Conservation (phyloP, 1,284 basidiomycete genomes). For the Cryptococcus amylolentus region DNA sequence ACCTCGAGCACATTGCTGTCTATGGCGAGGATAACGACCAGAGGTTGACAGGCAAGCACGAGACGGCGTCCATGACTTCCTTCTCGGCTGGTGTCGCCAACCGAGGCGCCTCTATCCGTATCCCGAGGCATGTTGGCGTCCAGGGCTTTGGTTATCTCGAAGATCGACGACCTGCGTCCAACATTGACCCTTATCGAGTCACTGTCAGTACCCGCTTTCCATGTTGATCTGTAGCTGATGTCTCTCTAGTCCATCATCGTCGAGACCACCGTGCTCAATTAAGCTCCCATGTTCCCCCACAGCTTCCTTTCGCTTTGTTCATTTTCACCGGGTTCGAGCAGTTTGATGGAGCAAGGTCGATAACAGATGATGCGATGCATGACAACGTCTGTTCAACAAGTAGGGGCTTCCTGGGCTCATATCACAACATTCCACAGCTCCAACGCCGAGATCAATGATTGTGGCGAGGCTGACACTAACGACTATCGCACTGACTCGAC, state of each 20-base stretch:
- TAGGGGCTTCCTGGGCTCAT: no score
- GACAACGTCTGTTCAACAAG: no score
- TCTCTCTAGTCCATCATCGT: constrained; percentile 65
- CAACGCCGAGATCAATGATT: no score
- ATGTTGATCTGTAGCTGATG: not conserved
- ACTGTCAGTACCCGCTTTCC: constrained; percentile 35
- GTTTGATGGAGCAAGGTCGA: no score
- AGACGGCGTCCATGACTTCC: constrained; percentile 90
- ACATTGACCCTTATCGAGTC: constrained; percentile 90
- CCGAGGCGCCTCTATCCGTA: constrained; percentile 79
- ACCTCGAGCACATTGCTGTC: constrained; percentile 89
- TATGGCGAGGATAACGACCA: constrained; percentile 96
- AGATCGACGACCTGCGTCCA: constrained; percentile 93
- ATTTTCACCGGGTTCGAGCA: not conserved
- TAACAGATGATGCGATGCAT: no score
- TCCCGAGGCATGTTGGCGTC: constrained; percentile 85
- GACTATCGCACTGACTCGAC: no score
- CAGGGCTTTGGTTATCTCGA: constrained; percentile 96
- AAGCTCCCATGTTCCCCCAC: constrained; percentile 3
- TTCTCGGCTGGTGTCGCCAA: constrained; percentile 97
- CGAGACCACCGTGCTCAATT: constrained; percentile 68
- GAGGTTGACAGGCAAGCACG: constrained; percentile 83
- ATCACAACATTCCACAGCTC: no score
- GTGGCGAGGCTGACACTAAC: no score
- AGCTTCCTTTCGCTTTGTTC: not conserved